Evolutionary conservation across 441 rosid genomes (phyloP), one percentile per base, ranked within the genome.

Genomic region (Gossypium davidsonii): DNA sequence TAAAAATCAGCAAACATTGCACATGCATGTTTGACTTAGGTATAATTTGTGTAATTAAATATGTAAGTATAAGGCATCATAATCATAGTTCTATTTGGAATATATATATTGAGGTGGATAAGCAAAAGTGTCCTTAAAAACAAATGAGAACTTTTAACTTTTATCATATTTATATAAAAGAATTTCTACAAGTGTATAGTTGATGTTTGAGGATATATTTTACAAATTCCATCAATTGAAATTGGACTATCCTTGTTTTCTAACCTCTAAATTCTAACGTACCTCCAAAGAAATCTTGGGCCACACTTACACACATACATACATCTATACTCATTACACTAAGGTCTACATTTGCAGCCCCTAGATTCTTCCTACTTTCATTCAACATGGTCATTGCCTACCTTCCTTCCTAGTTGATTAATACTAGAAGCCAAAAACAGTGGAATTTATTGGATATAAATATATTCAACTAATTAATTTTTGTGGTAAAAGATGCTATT

Each of bases 321-420:
- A 56, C 3, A 42, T 3, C 15, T 46, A 23, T 12, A 39, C 53
- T 20, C 65, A 59, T 42, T 57, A 14, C 20, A 57, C 66, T 21
- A 21, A 56, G 60, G 60, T 20, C 28, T 20, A 56, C 28, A 3
- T 55, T 56, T 70, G 37, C 51, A 39, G 2, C 66, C 34, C 34
- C 67, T 46, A 46, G 46, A 60, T 71, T 25, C 67, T 61, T 15
- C 75, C 75, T 60, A 44, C 39, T 42, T 14, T n/a, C 8, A 39
- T 71, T 37, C 34, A 56, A 31, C 21, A 7, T 57, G 37, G 66
- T 42, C 39, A 48, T 25, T 15, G 23, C 73, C 26, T 46, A 21
- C 6, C 58, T 49, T 25, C 42, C 58, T 23, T 10, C 61, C 15
- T 26, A 58, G 37, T 58, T 56, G n/a, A 56, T 9, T 21, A 56